Base-by-base conservation (phyloP, 495 filamentous ascomycete species). In the Cudoniella acicularis region DNA sequence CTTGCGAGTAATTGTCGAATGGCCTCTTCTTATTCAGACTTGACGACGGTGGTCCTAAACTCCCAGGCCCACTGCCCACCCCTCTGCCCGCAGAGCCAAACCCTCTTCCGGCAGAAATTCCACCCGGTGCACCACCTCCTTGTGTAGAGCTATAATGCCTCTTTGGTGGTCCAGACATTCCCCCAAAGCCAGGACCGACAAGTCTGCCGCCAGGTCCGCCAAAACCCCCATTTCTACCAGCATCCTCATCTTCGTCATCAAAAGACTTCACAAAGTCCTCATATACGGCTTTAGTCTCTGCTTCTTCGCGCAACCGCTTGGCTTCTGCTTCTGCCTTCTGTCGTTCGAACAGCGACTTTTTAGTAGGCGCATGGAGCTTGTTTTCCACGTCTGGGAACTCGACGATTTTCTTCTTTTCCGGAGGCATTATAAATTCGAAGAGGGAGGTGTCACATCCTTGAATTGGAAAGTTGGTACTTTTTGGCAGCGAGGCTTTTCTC, bases 321-420 rank as follows among this genome's bases (percentile, higher is more conserved):
- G 91, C 93, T 77, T 96, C 90, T 27, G 90, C 92, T 69, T 96
- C 92, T 41, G 89, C 90, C 75, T 92, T 94, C 64, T 94, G 90
- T 55, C 87, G 87, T 73, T 98, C 93, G 73, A 96, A 98, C 27
- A 90, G 82, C 11, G 91, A 95, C 69, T 96, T 91, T 73, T 92
- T 95, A 41, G 79, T 81, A 0, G 91, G 87, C 10, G 90, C 89
- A 22, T 89, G 83, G 42, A 96, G 85, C 70, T 97, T 98, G 43
- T 85, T 82, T 30, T 84, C 83, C 49, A 92, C 79, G 67, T 94
- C 86, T n/a, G 91, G 90, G 68, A 95, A 94, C n/a, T 83, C 84
- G 63, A 18, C 18, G 27, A 66, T 53, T 52, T 69, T 69, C 52
- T 63, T 66, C 47, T 62, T 49, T 2, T 26, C 16, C 0, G 52